Evolutionary conservation across 192 early-diverging fungal genomes (phyloP).

Genomic region (Entomortierella parvispora): DNA sequence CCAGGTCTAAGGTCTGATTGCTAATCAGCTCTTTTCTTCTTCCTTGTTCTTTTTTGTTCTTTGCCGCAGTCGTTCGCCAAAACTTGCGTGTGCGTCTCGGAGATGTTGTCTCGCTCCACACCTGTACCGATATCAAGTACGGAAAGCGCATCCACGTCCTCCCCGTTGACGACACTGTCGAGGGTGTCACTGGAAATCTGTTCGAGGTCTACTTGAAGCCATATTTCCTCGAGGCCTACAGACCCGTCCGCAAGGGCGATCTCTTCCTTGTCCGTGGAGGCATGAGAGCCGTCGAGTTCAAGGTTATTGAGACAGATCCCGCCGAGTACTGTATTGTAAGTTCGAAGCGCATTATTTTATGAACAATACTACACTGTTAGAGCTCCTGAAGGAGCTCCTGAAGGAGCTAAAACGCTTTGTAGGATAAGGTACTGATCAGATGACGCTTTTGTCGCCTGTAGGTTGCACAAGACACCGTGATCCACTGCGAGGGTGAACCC

Average conservation of each 20-base stretch:
- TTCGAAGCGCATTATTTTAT: too few species aligned
- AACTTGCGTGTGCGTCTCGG: conserved; percentile 96
- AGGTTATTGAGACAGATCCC: conserved; percentile 95
- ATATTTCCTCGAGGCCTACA: conserved; percentile 98
- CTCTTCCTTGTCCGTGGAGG: conserved; percentile 93
- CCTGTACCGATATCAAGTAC: conserved; percentile 97
- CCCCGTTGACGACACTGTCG: conserved; percentile 98
- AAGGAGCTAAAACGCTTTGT: too few species aligned
- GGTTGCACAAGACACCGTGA: conserved; percentile 97
- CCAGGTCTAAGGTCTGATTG: not conserved
- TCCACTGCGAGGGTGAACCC: conserved; percentile 98
- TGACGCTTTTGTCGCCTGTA: conserved; percentile 30
- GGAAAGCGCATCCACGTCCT: conserved; percentile 96
- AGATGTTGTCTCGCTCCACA: conserved; percentile 95
- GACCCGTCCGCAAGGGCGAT: conserved; percentile 96
- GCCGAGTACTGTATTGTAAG: conserved; percentile 96
- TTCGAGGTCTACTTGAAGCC: conserved; percentile 99
- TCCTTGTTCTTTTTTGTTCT: not conserved
- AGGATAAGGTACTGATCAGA: not conserved
- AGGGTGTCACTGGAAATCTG: conserved; percentile 96
- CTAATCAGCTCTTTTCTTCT: conserved; percentile 6
- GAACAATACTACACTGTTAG: too few species aligned
- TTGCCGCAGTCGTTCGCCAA: conserved; percentile 81
- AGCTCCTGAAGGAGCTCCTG: too few species aligned
- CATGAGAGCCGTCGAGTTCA: conserved; percentile 99